Percentiles rank a stretch among this genome's conserved stretches.
phyloP scores from a whole-genome alignment of 2,329 filamentous ascomycete species.

The Fusarium keratoplasticum region DNA sequence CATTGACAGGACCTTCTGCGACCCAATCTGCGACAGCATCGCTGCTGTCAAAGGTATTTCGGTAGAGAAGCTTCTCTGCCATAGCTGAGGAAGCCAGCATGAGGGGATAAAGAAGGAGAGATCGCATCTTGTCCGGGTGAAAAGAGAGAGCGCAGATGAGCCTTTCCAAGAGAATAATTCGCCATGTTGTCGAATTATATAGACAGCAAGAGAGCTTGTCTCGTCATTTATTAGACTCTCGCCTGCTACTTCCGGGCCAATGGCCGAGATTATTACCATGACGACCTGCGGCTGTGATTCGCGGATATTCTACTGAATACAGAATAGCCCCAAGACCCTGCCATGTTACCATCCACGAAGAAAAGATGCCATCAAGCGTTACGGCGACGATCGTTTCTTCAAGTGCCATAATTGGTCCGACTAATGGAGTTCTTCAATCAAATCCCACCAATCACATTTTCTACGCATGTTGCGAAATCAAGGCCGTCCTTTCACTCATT shows the following conservation, averaged over 20 bases:
- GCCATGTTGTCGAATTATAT: not conserved
- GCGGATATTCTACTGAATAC: constrained; percentile 7
- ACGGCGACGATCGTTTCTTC: not conserved
- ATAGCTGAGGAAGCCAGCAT: constrained; percentile 4
- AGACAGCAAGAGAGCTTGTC: not conserved
- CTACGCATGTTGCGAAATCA: not conserved
- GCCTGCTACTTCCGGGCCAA: not conserved
- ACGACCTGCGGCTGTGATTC: not conserved
- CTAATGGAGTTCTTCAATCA: not conserved
- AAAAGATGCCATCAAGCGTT: constrained; percentile 9
- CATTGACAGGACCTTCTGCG: constrained; percentile 33
- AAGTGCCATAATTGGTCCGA: not conserved
- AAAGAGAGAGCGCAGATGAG: not conserved
- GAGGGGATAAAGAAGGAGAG: constrained; percentile 5
- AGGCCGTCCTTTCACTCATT: not conserved
- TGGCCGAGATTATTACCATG: not conserved
- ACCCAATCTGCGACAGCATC: constrained; percentile 31
- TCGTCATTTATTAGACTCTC: not conserved
- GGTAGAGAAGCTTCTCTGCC: constrained; percentile 36
- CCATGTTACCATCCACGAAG: constrained; percentile 1
- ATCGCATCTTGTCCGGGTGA: constrained; percentile 4
- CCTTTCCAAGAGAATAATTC: not conserved
- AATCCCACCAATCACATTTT: constrained; percentile 11
- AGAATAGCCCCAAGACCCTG: constrained; percentile 2
- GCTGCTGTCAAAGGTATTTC: constrained; percentile 32